A percentile compares a stretch with the other conserved stretches of the same genome.
These are phyloP conservation scores for Vachellia pachyceras DNA, from an alignment of 306 rosid species.

Conservation along the genomic window DNA sequence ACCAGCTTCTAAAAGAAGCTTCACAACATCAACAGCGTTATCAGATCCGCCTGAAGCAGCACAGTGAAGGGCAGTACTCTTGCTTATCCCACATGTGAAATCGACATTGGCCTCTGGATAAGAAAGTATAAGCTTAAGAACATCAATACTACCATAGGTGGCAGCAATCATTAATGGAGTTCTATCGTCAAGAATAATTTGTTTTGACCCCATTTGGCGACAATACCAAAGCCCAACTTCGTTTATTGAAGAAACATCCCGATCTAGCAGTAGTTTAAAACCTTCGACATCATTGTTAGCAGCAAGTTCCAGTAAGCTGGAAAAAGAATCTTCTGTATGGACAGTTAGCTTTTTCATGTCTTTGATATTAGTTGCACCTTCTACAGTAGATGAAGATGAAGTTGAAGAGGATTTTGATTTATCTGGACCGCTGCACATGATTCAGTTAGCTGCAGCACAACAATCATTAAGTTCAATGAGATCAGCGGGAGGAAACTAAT, in stretches of 20 bases:
- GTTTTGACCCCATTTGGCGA: conserved; percentile 74
- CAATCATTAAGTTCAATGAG: conserved; percentile 25
- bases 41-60: conserved; percentile 90
- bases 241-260: conserved; percentile 53
- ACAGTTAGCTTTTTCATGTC: conserved; percentile 65
- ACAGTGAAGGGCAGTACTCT: conserved; percentile 90
- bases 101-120: conserved; percentile 61
- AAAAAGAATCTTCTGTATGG: conserved; percentile 67
- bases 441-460: conserved; percentile 48
- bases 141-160: conserved; percentile 75
- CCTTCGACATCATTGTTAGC: conserved; percentile 81
- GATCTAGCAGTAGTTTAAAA: conserved; percentile 58
- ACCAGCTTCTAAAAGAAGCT: conserved; percentile 67
- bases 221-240: conserved; percentile 79
- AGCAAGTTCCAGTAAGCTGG: conserved; percentile 72
- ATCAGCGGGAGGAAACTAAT: background rate
- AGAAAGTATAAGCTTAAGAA: conserved; percentile 66
- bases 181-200: conserved; percentile 69
- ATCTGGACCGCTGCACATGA: conserved; percentile 83
- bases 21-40: conserved; percentile 59
- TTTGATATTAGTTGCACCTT: conserved; percentile 48
- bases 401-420: conserved; percentile 52
- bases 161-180: conserved; percentile 95
- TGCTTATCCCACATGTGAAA: conserved; percentile 63
- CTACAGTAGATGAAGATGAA: conserved; percentile 46